A percentile compares a stretch with the other conserved stretches of the same genome.
Evolutionary conservation across 306 rosid genomes (phyloP).

Genomic region (Purshia tridentata): DNA sequence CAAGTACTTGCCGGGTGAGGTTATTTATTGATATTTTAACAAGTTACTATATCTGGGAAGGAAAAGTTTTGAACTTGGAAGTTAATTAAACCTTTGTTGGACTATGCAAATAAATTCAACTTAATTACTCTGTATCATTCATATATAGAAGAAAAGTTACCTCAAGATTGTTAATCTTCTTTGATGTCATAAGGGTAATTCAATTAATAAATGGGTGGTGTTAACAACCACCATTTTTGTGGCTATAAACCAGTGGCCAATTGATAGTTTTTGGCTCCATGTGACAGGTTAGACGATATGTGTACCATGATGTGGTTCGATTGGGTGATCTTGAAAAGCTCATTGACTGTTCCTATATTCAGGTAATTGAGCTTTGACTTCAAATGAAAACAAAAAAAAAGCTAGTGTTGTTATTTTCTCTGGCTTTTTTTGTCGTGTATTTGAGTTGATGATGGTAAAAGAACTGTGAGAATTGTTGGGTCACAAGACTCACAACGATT

Average conservation of each 20-base stretch:
- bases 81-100: background rate
- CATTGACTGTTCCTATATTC: conserved; percentile 79
- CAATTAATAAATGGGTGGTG: background rate
- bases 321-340: conserved; percentile 89
- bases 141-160: background rate
- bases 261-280: conserved; percentile 4
- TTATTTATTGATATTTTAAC: background rate
- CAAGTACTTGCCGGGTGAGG: background rate
- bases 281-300: conserved; percentile 87
- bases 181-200: background rate
- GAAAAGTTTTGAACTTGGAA: conserved; percentile 2
- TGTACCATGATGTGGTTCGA: conserved; percentile 89
- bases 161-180: background rate
- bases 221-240: background rate
- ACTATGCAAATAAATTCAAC: background rate
- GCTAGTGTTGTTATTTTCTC: background rate
- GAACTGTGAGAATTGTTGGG: background rate
- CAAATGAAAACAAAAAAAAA: background rate
- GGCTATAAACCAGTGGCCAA: conserved; percentile 6
- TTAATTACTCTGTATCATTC: background rate
- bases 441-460: conserved; percentile 9
- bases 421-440: background rate
- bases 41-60: background rate
- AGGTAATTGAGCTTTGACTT: conserved; percentile 46
- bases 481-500: background rate